A percentile compares a stretch with the other conserved stretches of the same genome.
These are phyloP conservation scores for Hericium rajendrae DNA, from an alignment of 768 basidiomycete genomes.

Conservation along the genomic window DNA sequence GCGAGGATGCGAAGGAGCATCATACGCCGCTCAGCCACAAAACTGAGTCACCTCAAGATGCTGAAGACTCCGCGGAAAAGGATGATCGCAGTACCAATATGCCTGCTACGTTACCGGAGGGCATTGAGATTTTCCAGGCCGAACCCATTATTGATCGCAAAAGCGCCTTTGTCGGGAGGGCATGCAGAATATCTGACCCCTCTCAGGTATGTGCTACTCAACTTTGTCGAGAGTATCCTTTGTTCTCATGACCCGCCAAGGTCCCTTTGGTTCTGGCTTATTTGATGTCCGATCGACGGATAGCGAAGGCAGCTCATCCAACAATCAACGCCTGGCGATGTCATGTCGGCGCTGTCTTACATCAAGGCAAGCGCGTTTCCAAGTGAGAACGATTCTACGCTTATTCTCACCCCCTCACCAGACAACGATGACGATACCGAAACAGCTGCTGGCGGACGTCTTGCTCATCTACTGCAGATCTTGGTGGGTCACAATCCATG, in stretches of 20 bases:
- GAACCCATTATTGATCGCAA: slow-evolving; percentile 83
- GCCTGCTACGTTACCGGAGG: slow-evolving; percentile 36
- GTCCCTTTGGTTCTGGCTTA: slow-evolving; percentile 20
- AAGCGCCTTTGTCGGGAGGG: slow-evolving; percentile 78
- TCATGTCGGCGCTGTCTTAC: slow-evolving; percentile 18
- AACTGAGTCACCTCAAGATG: no score
- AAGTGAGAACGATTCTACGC: neutral
- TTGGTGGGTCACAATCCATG: slow-evolving; percentile 3
- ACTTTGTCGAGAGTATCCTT: no score
- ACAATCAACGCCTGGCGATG: slow-evolving; percentile 27
- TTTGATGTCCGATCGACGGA: slow-evolving; percentile 25
- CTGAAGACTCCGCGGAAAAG: neutral
- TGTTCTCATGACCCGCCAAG: neutral
- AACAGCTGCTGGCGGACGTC: slow-evolving; percentile 80
- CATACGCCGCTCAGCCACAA: neutral
- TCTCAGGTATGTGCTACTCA: slow-evolving; percentile 40
- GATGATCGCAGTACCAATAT: neutral
- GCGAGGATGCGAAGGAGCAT: slow-evolving; percentile 35
- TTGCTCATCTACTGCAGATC: slow-evolving; percentile 68
- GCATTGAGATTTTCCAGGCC: slow-evolving; percentile 56
- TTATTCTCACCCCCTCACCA: slow-evolving; percentile 18
- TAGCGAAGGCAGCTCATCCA: slow-evolving; percentile 25
- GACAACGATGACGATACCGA: slow-evolving; percentile 97
- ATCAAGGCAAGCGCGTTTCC: slow-evolving; percentile 18
- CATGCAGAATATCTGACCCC: slow-evolving; percentile 70